Base-by-base conservation (phyloP, 2,329 filamentous ascomycete species). In the Akanthomyces lecanii region DNA sequence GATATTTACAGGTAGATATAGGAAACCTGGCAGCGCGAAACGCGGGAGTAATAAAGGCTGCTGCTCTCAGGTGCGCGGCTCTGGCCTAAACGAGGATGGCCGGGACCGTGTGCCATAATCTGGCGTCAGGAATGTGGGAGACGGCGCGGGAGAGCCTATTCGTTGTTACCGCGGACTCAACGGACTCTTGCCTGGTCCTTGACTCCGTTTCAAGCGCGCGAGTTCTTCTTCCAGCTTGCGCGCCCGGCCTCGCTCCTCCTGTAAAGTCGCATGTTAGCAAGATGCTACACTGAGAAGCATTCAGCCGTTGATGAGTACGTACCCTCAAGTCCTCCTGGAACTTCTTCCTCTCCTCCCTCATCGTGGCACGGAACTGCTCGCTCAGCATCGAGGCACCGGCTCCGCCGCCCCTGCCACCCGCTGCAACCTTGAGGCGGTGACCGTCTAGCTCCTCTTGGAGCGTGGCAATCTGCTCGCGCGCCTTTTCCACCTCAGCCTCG, bases 281-380 rank as follows among this genome's bases (percentile, higher is more conserved):
- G 5, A 12, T 25, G 55, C 28, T 1, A 4, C 21, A 1, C 23
- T 6, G 21, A 21, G 21, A 48, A 25, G 21, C 10, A 36, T 28
- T n/a, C 21, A 30, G n/a, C 2, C 14, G 21, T 45, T 21, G 7
- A 28, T 6, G 18, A 18, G 16, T 23, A 69, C 80, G 69, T 71
- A 82, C 81, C 75, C 74, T 77, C 47, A 84, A 69, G 64, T 83
- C 82, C 66, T 84, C 81, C 66, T 84, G 81, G 74, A 82, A 84
- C 72, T 79, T 82, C 76, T 78, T 83, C 66, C 82, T 77, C 74
- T 84, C 82, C 70, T 82, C 81, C 67, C 82, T 79, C 82, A 84
- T 83, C 25, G 80, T 82, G 8, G 78, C 74, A 54, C 82, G 73
- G 74, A 84, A 84, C 72, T 84, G 82, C 73, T 84, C 82, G 69